phyloP scores from a whole-genome alignment of 768 basidiomycete genomes.

The Rhodotorula kratochvilovae region DNA sequence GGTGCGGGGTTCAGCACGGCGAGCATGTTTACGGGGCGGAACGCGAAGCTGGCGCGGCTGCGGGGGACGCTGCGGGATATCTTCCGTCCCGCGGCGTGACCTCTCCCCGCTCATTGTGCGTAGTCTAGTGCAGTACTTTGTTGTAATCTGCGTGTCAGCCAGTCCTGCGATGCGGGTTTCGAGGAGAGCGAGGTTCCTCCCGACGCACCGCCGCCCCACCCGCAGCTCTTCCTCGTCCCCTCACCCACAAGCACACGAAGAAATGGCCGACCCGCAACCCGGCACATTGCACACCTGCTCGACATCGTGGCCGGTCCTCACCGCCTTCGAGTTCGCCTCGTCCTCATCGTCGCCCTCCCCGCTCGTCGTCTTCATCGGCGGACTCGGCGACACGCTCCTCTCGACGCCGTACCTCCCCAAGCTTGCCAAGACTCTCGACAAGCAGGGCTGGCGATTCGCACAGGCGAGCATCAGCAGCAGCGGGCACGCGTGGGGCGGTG shows the following conservation, averaged over 20 bases:
- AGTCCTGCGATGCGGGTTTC: too few species aligned
- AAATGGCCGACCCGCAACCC: background rate
- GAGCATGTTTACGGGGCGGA: constrained; percentile 73
- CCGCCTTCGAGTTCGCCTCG: constrained; percentile 6
- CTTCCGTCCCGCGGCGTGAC: constrained; percentile 7
- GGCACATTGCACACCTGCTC: background rate
- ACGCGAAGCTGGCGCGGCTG: constrained; percentile 61
- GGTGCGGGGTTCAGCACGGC: constrained; percentile 60
- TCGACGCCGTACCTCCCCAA: background rate
- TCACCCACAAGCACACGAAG: background rate
- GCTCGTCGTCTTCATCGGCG: constrained; percentile 2
- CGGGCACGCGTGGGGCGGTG: background rate
- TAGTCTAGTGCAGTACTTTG: background rate
- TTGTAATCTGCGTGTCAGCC: background rate
- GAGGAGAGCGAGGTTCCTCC: too few species aligned
- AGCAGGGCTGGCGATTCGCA: background rate
- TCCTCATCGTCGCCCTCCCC: background rate
- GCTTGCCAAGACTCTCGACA: background rate
- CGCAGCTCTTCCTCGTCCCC: background rate
- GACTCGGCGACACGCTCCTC: background rate
- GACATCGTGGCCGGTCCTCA: background rate
- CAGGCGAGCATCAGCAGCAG: background rate
- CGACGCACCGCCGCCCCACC: too few species aligned
- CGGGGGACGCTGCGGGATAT: constrained; percentile 54
- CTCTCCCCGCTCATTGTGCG: too few species aligned